These are phyloP conservation scores for Chlorociboria aeruginascens DNA, from an alignment of 495 filamentous ascomycete genomes.

Conservation along the genomic window DNA sequence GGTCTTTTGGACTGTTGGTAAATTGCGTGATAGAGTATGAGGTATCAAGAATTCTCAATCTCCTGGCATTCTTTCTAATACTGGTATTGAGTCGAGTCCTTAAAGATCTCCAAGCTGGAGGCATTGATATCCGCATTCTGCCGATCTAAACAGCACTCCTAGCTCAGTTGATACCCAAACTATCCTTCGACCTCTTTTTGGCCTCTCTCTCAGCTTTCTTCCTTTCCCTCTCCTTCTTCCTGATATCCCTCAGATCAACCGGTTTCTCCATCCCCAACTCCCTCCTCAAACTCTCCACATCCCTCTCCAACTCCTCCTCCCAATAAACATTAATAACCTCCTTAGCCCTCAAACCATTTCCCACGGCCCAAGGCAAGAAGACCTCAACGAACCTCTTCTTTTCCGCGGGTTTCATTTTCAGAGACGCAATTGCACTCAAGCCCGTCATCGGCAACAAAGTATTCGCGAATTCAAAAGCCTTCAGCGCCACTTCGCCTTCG, in stretches of 20 bases:
- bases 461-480: slow-evolving; percentile 94
- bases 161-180: slow-evolving; percentile 9
- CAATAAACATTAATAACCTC: slow-evolving; percentile 97
- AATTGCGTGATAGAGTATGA: neutral
- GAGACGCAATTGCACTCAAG: slow-evolving; percentile 55
- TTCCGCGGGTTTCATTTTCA: slow-evolving; percentile 66
- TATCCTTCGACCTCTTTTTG: slow-evolving; percentile 17
- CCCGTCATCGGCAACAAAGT: slow-evolving; percentile 93
- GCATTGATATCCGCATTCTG: neutral
- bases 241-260: slow-evolving; percentile 74
- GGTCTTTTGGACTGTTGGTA: neutral
- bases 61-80: too few relatives aligned
- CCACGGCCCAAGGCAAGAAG: slow-evolving; percentile 84
- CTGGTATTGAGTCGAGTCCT: neutral
- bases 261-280: slow-evolving; percentile 78
- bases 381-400: slow-evolving; percentile 55
- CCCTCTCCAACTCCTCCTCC: slow-evolving; percentile 86
- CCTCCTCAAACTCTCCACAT: slow-evolving; percentile 62
- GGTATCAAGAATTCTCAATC: neutral
- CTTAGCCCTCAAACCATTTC: slow-evolving; percentile 61
- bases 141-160: neutral
- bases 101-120: neutral
- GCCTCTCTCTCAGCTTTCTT: slow-evolving; percentile 51
- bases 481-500: slow-evolving; percentile 89
- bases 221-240: slow-evolving; percentile 56